Evolutionary conservation across 2,329 filamentous ascomycete species (phyloP).

Genomic region (Delphinella strobiligena): DNA sequence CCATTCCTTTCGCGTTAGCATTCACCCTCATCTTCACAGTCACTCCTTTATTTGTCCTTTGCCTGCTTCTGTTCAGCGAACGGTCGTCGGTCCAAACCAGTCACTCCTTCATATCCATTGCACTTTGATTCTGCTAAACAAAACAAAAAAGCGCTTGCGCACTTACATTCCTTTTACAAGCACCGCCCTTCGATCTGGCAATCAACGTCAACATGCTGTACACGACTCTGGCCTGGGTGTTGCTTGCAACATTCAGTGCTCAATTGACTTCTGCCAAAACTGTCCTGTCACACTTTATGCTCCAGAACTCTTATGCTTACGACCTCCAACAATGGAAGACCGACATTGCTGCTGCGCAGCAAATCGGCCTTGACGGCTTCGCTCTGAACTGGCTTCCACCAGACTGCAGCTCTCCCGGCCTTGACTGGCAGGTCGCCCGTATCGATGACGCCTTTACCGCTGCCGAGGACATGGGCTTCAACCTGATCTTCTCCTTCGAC

Average conservation of each 20-base stretch:
- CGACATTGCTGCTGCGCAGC: slow-evolving; percentile 21
- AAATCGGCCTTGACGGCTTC: slow-evolving; percentile 25
- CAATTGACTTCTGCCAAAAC: slow-evolving; percentile 16
- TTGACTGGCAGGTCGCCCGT: slow-evolving; percentile 21
- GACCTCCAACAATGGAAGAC: slow-evolving; percentile 20
- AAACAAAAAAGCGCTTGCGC: neutral
- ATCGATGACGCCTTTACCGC: slow-evolving; percentile 25
- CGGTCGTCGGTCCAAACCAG: neutral
- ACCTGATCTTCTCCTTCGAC: slow-evolving; percentile 27
- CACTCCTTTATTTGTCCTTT: neutral
- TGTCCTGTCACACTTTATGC: slow-evolving; percentile 26
- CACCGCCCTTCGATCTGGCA: neutral
- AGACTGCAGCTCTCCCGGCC: slow-evolving; percentile 18
- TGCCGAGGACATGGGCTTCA: slow-evolving; percentile 22
- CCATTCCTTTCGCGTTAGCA: neutral
- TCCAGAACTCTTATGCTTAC: slow-evolving; percentile 24
- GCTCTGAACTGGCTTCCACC: slow-evolving; percentile 26
- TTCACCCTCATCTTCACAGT: neutral
- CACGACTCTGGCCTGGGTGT: slow-evolving; percentile 2
- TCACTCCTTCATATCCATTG: neutral
- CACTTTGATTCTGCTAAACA: neutral
- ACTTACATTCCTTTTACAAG: neutral
- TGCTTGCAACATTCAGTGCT: slow-evolving; percentile 14
- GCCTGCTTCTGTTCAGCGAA: neutral
- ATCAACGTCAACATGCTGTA: neutral